Conservation (phyloP, 1,139 yeast species). For the Groenewaldozyma sp. region DNA sequence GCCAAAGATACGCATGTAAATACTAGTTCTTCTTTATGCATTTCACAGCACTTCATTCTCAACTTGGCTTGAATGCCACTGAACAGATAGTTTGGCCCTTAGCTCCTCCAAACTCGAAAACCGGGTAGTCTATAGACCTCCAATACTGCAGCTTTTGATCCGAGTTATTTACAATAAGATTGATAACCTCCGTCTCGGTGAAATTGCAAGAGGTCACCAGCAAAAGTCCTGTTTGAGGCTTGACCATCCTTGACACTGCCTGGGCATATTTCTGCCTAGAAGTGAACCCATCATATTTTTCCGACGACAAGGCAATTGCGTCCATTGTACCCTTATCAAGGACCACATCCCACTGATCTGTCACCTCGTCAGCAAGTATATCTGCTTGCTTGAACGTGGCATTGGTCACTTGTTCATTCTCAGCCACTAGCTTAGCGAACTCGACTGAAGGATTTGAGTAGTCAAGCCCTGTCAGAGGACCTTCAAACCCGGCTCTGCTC, state of each 20-base stretch:
- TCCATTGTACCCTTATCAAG: conserved; percentile 94
- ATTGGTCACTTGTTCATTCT: conserved; percentile 30
- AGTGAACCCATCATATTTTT: conserved; percentile 34
- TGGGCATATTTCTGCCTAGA: conserved; percentile 58
- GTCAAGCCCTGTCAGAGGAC: conserved; percentile 64
- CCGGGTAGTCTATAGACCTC: conserved; percentile 64
- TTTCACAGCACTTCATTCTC: too few species aligned
- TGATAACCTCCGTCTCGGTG: conserved; percentile 62
- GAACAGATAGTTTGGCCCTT: conserved; percentile 84
- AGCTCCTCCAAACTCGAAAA: conserved; percentile 79
- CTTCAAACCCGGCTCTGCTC: conserved; percentile 47
- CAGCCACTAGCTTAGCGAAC: conserved; percentile 56
- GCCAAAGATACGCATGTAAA: not conserved
- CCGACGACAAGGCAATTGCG: conserved; percentile 83
- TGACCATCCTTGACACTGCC: conserved; percentile 50
- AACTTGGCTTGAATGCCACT: conserved; percentile 55
- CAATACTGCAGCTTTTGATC: conserved; percentile 37
- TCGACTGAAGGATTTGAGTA: conserved; percentile 71
- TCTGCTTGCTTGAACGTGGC: conserved; percentile 43
- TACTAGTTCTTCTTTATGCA: not conserved
- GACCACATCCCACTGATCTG: conserved; percentile 54
- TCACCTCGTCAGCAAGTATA: conserved; percentile 24
- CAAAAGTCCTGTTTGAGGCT: conserved; percentile 33
- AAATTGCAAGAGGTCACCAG: conserved; percentile 93
- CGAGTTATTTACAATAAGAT: conserved; percentile 39